Base-by-base conservation (phyloP, 2,329 filamentous ascomycete species). In the Aspergillus versicolor region DNA sequence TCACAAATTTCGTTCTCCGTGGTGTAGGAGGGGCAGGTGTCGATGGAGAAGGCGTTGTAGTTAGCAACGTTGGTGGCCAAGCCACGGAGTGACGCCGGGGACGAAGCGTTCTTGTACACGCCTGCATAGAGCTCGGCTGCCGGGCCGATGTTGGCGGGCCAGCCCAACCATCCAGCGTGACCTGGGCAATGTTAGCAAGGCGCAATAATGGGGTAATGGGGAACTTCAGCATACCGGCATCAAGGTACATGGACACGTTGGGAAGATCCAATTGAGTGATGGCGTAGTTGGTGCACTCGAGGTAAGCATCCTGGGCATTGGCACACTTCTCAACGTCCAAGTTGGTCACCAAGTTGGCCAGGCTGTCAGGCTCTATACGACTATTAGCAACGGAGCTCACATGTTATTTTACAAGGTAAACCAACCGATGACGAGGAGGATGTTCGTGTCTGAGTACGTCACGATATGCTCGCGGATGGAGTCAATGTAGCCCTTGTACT, bases 81-180 rank as follows among this genome's bases (percentile, higher is more conserved):
- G 52, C 82, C 81, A 58, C 82, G 79, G 19, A 84, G 73, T 12
- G 73, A 69, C 12, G 74, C 72, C 4, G 81, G 81, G 3, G 71
- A 75, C 1, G 75, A 74, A 17, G 80, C 81, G 32, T 71, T 72
- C 45, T 73, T 77, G 67, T 81, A 83, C 1, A 84, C 68, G 22
- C 73, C 44, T 3, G 72, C 78, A 65, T 77, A 83, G 15, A 83
- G 70, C 38, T 75, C 64, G 9, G 81, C 81, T 2, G 81, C 79
- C 5, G 81, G 81, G 5, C 63, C 62, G 45, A 84, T 79, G 73
- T 87, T 87, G 59, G 82, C 84, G 17, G 79, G 69, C 84, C 84
- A 87, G 65, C 84, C 84, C 43, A 87, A 77, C 85, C 85, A 88
- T 59, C 85, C 84, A 24, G 81, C 84, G 69, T 88, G 84, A 37